Evolutionary conservation across 1,139 yeast genomes (phyloP).

Genomic region (Williopsis jadinii): DNA sequence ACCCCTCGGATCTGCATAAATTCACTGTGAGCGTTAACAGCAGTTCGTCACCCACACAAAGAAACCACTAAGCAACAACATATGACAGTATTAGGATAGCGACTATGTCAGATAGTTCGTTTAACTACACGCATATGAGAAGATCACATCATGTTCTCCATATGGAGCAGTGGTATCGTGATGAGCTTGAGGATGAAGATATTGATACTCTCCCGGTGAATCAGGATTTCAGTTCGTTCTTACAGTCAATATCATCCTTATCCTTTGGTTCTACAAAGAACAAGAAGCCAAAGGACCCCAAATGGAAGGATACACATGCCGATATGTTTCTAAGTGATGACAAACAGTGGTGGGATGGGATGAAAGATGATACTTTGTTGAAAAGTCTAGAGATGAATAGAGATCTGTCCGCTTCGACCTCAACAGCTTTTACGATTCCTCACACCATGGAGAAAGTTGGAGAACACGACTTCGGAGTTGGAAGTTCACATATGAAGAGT

Average conservation of each 20-base stretch:
- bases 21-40: too few relatives aligned
- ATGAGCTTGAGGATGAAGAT: conserved; percentile 30
- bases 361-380: conserved; percentile 6
- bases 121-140: conserved; percentile 26
- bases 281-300: conserved; percentile 6
- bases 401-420: not conserved
- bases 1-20: too few relatives aligned
- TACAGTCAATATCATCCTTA: conserved; percentile 10
- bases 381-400: conserved; percentile 4
- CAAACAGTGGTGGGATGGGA: conserved; percentile 9
- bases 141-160: conserved; percentile 29
- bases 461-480: not conserved
- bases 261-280: conserved; percentile 19
- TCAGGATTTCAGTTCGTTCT: conserved; percentile 16
- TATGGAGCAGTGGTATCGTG: conserved; percentile 31
- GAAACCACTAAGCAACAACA: not conserved
- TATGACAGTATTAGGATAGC: not conserved
- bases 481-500: conserved; percentile 2
- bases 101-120: conserved; percentile 1
- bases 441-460: not conserved
- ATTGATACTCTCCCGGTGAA: conserved; percentile 25
- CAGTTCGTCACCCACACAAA: too few relatives aligned
- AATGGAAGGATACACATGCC: conserved; percentile 12
- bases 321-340: conserved; percentile 8
- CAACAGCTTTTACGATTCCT: too few relatives aligned